Evolutionary conservation across 1,139 yeast species (phyloP).

Genomic region (Debaryomyces nepalensis): DNA sequence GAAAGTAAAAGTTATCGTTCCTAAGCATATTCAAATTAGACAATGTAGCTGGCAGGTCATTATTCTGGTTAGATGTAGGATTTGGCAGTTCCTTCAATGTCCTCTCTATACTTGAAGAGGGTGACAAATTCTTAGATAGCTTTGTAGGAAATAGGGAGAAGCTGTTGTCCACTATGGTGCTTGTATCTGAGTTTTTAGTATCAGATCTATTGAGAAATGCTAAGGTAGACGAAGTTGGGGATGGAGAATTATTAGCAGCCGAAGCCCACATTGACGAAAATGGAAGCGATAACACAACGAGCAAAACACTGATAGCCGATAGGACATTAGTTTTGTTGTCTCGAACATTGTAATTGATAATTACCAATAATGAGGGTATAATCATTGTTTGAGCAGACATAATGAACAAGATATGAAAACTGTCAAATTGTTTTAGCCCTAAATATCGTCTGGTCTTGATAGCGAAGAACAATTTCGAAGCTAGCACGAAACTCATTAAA

Average conservation of each 20-base stretch:
- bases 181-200: slow-evolving; percentile 18
- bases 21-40: slow-evolving; percentile 3
- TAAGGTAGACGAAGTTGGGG: slow-evolving; percentile 17
- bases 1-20: slow-evolving; percentile 3
- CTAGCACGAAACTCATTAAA: slow-evolving; percentile 61
- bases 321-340: slow-evolving; percentile 21
- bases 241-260: slow-evolving; percentile 52
- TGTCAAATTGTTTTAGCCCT: slow-evolving; percentile 82
- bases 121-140: slow-evolving; percentile 18
- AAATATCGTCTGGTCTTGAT: slow-evolving; percentile 70
- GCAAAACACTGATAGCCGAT: slow-evolving; percentile 30
- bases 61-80: neutral
- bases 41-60: slow-evolving; percentile 14
- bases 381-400: slow-evolving; percentile 85
- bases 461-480: slow-evolving; percentile 67
- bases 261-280: slow-evolving; percentile 88
- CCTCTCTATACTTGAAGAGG: slow-evolving; percentile 16
- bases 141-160: slow-evolving; percentile 27
- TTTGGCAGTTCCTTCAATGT: slow-evolving; percentile 11
- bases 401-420: slow-evolving; percentile 76
- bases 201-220: slow-evolving; percentile 12
- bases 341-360: slow-evolving; percentile 47
- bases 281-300: slow-evolving; percentile 70
- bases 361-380: slow-evolving; percentile 72
- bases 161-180: slow-evolving; percentile 18